phyloP scores from a whole-genome alignment of 768 basidiomycete species.

The Coprinopsis sp. region DNA sequence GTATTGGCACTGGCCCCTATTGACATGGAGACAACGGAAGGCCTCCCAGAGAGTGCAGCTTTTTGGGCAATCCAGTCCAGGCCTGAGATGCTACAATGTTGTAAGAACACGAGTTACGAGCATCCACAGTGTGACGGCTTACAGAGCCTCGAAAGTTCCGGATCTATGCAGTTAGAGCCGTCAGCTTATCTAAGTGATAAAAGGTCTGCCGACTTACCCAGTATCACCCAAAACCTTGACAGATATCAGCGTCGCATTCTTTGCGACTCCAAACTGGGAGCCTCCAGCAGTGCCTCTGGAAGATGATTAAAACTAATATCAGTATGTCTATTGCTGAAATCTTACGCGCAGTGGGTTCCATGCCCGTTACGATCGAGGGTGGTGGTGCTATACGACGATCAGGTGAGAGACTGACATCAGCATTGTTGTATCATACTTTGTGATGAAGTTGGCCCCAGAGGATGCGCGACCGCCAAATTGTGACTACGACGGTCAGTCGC shows the following conservation, averaged over 20 bases:
- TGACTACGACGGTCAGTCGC: conserved; percentile 13
- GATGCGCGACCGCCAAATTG: conserved; percentile 38
- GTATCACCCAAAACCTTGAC: conserved; percentile 38
- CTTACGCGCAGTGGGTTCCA: too few relatives aligned
- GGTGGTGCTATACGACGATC: too few relatives aligned
- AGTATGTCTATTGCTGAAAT: neutral
- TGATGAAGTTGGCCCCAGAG: conserved; percentile 34
- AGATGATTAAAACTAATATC: neutral
- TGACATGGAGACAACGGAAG: conserved; percentile 34
- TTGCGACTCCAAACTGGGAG: conserved; percentile 14
- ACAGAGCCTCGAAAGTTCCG: too few relatives aligned
- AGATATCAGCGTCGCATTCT: conserved; percentile 30
- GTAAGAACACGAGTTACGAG: neutral
- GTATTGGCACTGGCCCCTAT: conserved; percentile 26
- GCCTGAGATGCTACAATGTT: conserved; percentile 22
- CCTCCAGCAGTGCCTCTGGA: conserved; percentile 15
- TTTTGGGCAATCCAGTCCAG: conserved; percentile 26
- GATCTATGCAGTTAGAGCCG: too few relatives aligned
- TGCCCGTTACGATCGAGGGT: conserved; percentile 16
- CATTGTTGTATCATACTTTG: conserved; percentile 11
- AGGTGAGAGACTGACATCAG: too few relatives aligned
- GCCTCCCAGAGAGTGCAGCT: conserved; percentile 18
- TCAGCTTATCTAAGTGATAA: too few relatives aligned
- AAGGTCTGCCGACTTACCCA: conserved; percentile 23
- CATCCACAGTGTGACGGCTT: neutral